These are phyloP conservation scores for Crassisporium funariophilum DNA, from an alignment of 768 basidiomycete genomes.

Conservation along the genomic window DNA sequence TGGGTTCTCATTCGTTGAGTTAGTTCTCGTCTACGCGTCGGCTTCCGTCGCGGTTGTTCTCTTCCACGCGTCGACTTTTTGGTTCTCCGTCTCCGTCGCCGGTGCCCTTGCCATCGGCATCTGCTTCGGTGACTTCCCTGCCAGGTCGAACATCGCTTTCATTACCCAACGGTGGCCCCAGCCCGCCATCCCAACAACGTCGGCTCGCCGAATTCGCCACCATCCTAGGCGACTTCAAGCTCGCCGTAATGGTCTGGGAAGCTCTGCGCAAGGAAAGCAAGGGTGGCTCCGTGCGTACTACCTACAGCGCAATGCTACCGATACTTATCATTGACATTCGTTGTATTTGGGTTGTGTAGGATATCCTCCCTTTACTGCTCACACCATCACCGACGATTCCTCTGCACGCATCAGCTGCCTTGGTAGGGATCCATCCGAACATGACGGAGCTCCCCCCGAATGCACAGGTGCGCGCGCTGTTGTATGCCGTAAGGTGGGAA, in stretches of 20 bases:
- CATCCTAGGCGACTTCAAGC: constrained; percentile 84
- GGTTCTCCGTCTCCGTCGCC: constrained; percentile 60
- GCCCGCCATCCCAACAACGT: constrained; percentile 68
- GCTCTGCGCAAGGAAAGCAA: constrained; percentile 83
- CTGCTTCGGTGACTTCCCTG: constrained; percentile 45
- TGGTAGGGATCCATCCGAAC: constrained; percentile 48
- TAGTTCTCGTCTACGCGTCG: constrained; percentile 76
- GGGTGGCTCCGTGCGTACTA: constrained; percentile 72
- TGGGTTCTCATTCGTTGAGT: constrained; percentile 16
- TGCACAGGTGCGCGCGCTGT: constrained; percentile 68
- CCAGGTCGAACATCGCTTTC: constrained; percentile 40
- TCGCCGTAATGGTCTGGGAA: constrained; percentile 86
- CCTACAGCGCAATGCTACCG: background rate
- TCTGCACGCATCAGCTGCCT: constrained; percentile 62
- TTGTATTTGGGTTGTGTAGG: constrained; percentile 54
- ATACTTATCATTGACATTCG: constrained; percentile 1
- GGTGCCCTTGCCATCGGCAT: constrained; percentile 37
- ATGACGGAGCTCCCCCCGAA: constrained; percentile 55
- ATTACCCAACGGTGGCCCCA: constrained; percentile 26
- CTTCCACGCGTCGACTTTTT: constrained; percentile 82
- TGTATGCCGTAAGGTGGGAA: constrained; percentile 79
- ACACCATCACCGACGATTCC: constrained; percentile 64
- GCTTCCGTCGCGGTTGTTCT: constrained; percentile 83
- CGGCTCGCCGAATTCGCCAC: constrained; percentile 97
- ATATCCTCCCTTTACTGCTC: constrained; percentile 76